Evolutionary conservation across 176 grass and related monocot species (phyloP).

Genomic region (Eragrostis nindensis): DNA sequence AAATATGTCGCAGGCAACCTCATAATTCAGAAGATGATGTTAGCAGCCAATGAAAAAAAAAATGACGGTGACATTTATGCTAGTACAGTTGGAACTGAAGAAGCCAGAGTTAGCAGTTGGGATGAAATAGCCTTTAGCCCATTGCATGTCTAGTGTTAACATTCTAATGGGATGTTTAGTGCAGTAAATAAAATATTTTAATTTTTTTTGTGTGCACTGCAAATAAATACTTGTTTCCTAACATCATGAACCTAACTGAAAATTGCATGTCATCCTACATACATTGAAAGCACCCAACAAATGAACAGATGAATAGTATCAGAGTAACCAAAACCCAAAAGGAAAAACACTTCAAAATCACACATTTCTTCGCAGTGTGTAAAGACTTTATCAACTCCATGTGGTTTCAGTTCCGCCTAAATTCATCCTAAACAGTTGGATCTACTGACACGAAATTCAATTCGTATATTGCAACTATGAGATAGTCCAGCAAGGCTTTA

Average conservation of each 20-base stretch:
- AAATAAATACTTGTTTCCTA: neutral
- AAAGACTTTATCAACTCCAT: conserved; percentile 11
- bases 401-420: neutral
- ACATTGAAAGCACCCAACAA: neutral
- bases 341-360: neutral
- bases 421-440: no score
- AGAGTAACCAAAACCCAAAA: neutral
- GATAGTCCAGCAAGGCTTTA: conserved; percentile 6
- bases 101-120: neutral
- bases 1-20: no score
- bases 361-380: neutral
- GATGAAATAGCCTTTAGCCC: neutral
- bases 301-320: neutral
- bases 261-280: neutral
- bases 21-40: no score
- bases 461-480: conserved; percentile 21
- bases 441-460: conserved; percentile 10
- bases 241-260: neutral
- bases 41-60: no score
- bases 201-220: neutral
- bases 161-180: neutral
- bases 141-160: neutral
- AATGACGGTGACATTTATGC: no score
- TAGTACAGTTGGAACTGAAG: no score
- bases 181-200: neutral